Base-by-base conservation (phyloP, 768 basidiomycete genomes). In the Mycena polygramma region DNA sequence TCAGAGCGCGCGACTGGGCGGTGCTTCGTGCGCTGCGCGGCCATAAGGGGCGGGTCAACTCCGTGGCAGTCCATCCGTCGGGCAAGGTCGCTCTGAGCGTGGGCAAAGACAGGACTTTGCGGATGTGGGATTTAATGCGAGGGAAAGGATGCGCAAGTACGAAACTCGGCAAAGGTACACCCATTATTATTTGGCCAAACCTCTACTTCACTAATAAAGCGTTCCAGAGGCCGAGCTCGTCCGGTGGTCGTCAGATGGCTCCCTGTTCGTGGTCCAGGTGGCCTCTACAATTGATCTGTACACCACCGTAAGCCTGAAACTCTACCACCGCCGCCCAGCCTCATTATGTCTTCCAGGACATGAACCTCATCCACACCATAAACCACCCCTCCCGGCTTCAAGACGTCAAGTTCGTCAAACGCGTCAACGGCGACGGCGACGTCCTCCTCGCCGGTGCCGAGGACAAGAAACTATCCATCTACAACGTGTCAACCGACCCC, bases 41-140 rank as follows among this genome's bases (percentile, higher is more conserved):
- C 0, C 98, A 99, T 82, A 97, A 96, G 69, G 97, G 94, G 0
- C 90, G 94, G 30, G 91, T 99, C 69, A 98, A 98, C 78, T 88
- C 88, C 41, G 88, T 98, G 45, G 94, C 95, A 2, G 91, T 98
- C 4, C 98, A 99, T 76, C 97, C 96, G 0, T 93, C 94, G 0
- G 95, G 97, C 8, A 94, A 98, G 75, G 89, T 98, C 20, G 97
- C 92, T 0, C 80, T 99, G 48, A 95, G 92, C 70, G 96, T 98
- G 0, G 97, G 98, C 9, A 92, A 91, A 75, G 98, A 99, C 76
- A 86, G 88, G 72, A 94, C 94, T 4, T 73, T 99, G 68, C 88
- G 96, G 51, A 98, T 99, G 97, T 99, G 98, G 98, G 98, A 99
- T 84, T 83, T 99, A 57, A 97, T 98, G 94, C 85, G 97, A 53